Evolutionary conservation across 1,284 basidiomycete species (phyloP).

Genomic region (Schizopora paradoxa): DNA sequence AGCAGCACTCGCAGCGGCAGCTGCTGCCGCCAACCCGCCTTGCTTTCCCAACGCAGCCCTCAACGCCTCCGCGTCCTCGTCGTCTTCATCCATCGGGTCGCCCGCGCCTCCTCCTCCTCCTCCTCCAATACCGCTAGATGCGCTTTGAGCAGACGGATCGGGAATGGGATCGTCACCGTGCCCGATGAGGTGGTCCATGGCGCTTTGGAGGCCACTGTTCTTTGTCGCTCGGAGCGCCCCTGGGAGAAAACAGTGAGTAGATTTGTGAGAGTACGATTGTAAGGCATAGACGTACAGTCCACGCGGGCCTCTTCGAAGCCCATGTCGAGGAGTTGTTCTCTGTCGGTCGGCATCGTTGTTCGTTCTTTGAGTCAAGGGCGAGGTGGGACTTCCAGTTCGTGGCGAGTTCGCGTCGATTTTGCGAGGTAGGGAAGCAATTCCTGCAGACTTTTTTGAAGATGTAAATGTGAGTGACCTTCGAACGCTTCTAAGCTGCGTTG

Average conservation of each 20-base stretch:
- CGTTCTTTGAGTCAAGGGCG: background rate
- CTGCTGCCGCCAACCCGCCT: conserved; percentile 23
- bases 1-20: conserved; percentile 35
- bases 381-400: too few species aligned
- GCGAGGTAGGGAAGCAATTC: too few species aligned
- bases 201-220: conserved; percentile 77
- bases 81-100: conserved; percentile 57
- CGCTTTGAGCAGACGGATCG: conserved; percentile 38
- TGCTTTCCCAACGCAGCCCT: conserved; percentile 41
- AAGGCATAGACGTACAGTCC: conserved; percentile 55
- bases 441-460: too few species aligned
- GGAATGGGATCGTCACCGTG: conserved; percentile 74
- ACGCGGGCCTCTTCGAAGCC: conserved; percentile 81
- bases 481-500: too few species aligned
- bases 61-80: conserved; percentile 65
- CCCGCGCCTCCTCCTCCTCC: conserved; percentile 29
- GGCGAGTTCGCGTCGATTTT: too few species aligned
- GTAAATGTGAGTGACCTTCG: too few species aligned
- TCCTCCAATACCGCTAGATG: conserved; percentile 19
- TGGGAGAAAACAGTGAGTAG: conserved; percentile 28
- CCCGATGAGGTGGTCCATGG: conserved; percentile 83
- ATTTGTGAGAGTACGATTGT: background rate
- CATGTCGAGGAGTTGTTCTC: conserved; percentile 79
- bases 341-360: conserved; percentile 57
- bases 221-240: conserved; percentile 83